Evolutionary conservation across 176 grass and related monocot genomes (phyloP).

Genomic region (Urochloa ruziziensis): DNA sequence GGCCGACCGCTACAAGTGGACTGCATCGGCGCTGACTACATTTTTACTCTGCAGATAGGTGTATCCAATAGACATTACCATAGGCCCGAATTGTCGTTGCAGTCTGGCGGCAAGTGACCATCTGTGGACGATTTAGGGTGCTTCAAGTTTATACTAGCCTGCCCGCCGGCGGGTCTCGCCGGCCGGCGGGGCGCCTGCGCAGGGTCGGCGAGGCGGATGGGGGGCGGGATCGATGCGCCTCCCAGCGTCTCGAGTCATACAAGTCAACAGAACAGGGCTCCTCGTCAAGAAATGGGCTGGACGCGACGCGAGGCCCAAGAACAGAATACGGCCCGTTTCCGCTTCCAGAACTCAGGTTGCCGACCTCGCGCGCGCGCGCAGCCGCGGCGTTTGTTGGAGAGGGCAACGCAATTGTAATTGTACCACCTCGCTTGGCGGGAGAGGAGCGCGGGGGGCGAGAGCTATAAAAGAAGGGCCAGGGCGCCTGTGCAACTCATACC

Average conservation of each 20-base stretch:
- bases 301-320: background rate
- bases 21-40: too few relatives aligned
- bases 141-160: too few relatives aligned
- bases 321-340: background rate
- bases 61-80: too few relatives aligned
- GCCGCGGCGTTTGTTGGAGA: too few relatives aligned
- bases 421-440: background rate
- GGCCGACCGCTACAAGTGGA: too few relatives aligned
- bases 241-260: background rate
- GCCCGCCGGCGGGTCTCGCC: too few relatives aligned
- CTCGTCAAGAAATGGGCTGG: background rate
- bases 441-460: too few relatives aligned
- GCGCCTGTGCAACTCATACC: conserved; percentile 4
- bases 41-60: too few relatives aligned
- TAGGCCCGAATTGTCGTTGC: too few relatives aligned
- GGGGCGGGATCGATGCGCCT: background rate
- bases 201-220: background rate
- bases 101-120: too few relatives aligned
- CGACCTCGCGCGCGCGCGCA: background rate
- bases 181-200: background rate
- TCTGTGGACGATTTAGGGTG: too few relatives aligned
- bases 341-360: background rate
- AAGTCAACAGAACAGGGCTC: conserved; percentile 27
- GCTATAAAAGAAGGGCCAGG: background rate
- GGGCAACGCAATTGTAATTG: background rate